Evolutionary conservation across 2,329 filamentous ascomycete species (phyloP).

Genomic region (Hawksworthiomyces lignivorus): DNA sequence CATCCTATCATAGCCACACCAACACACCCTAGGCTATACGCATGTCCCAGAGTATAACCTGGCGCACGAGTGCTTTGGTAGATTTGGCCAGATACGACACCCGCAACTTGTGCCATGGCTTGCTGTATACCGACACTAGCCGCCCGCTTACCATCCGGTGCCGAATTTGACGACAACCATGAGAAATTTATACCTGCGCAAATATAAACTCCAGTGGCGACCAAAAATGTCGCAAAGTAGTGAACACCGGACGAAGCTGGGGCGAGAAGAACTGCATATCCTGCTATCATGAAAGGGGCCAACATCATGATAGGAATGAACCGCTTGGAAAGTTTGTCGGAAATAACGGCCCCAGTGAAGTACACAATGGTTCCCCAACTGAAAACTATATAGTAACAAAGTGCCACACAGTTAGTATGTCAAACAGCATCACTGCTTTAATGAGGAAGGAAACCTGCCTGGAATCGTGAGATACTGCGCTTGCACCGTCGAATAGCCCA

Average conservation of each 20-base stretch:
- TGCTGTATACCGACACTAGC: constrained; percentile 21
- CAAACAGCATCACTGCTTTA: too few species aligned
- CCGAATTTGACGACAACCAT: constrained; percentile 21
- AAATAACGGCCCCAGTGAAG: constrained; percentile 27
- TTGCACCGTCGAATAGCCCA: constrained; percentile 30
- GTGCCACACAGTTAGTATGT: too few species aligned
- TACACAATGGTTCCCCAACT: constrained; percentile 33
- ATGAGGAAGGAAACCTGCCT: constrained; percentile 29
- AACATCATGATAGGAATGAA: constrained; percentile 28
- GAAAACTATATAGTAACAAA: too few species aligned
- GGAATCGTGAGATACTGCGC: constrained; percentile 32
- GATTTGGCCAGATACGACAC: constrained; percentile 21
- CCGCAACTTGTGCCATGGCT: constrained; percentile 20
- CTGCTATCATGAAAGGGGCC: constrained; percentile 19
- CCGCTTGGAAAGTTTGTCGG: constrained; percentile 27
- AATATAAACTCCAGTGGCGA: constrained; percentile 20
- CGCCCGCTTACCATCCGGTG: constrained; percentile 22
- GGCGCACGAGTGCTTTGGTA: constrained; percentile 19
- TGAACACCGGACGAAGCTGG: constrained; percentile 16
- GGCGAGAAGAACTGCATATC: constrained; percentile 20
- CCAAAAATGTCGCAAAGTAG: constrained; percentile 32
- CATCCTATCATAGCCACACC: too few species aligned
- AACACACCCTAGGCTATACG: constrained; percentile 28
- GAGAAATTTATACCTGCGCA: constrained; percentile 20
- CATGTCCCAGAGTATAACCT: constrained; percentile 23